Base-by-base conservation (phyloP, 257 asterid genomes). In the Jacaranda copaia region DNA sequence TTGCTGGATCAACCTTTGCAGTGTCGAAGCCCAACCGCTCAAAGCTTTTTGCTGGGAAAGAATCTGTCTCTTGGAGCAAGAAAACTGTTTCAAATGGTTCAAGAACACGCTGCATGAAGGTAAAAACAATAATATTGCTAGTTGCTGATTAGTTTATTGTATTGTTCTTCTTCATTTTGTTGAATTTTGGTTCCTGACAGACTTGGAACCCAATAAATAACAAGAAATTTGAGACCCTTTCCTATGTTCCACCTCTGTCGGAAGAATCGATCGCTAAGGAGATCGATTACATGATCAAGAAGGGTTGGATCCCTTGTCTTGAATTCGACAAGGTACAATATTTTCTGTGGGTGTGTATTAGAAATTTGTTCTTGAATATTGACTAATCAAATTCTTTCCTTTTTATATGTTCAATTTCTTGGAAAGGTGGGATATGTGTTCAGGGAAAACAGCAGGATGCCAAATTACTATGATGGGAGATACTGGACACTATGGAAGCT, bases 401-500 rank as follows among this genome's bases (percentile, higher is more conserved):
- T n/a, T n/a, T n/a, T n/a, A n/a, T n/a, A n/a, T n/a, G n/a, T n/a
- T n/a, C n/a, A n/a, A n/a, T n/a, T 67, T 49, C 8, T 52, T 3
- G 25, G 58, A 46, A 51, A 87, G 93, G 79, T 66, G 76, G 89
- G 89, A 0, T 79, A 70, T 60, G 89, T 85, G 38, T 69, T 71
- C 62, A 87, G 90, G 52, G 81, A 87, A 46, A 81, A 89, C 74
- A 84, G 88, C 74, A 81, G 53, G 74, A 80, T 87, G 76, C 89
- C 94, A 42, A 87, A 87, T 19, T 87, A 85, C 81, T 89, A 85
- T 38, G 91, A 88, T 60, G 90, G 92, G 57, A 83, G 91, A 51
- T 87, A 89, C 68, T 89, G 89, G 88, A 87, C 91, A 8, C 51
- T 89, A 38, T 84, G 91, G 90, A 85, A 85, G 81, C 81, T 89